Base-by-base conservation (phyloP, 192 early-diverging fungal species). In the Geranomyces michiganensis region DNA sequence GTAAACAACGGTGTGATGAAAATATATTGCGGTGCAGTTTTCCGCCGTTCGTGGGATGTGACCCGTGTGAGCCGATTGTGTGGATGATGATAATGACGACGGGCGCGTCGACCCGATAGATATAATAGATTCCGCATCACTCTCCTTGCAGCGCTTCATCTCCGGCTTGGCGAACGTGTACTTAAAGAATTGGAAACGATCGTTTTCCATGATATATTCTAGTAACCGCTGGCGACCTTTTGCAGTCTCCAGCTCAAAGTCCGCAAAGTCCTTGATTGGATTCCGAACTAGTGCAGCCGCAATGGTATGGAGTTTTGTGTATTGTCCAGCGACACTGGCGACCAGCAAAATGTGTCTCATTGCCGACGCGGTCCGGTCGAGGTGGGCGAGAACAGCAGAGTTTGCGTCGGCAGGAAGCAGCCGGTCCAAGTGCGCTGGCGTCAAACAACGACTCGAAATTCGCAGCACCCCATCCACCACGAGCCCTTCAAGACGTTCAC, bases 271-370 rank as follows among this genome's bases (percentile, higher is more conserved):
- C 46, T 65, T 65, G n/a, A 65, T 22, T 9, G 64, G 64, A 43
- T 65, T 65, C 17, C 64, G 64, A 5, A 17, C 14, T 13, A 65
- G 44, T 6, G 47, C 47, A 10, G 43, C 64, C 0, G 64, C 64
- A 15, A 65, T 21, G 22, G 64, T 65, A 13, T 47, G 33, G 14
- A 65, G 24, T 9, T 47, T 17, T 7, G 47, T 48, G 47, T 65
- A 65, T 4, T 65, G 64, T 5, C 64, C 64, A 0, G 64, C 64
- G 13, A 47, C 64, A 15, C 22, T 29, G 8, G 44, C 44, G 43
- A 65, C 43, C 21, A 65, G 47, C 17, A 65, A 22, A 21, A 65
- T 43, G 24, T 65, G 64, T 29, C 64, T 33, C 64, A 65, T 65
- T 21, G 64, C 47, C 8, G 64, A 26, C 17, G 6, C 30, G 7